Base-by-base conservation (phyloP, 306 rosid genomes). In the Ceratonia siliqua region DNA sequence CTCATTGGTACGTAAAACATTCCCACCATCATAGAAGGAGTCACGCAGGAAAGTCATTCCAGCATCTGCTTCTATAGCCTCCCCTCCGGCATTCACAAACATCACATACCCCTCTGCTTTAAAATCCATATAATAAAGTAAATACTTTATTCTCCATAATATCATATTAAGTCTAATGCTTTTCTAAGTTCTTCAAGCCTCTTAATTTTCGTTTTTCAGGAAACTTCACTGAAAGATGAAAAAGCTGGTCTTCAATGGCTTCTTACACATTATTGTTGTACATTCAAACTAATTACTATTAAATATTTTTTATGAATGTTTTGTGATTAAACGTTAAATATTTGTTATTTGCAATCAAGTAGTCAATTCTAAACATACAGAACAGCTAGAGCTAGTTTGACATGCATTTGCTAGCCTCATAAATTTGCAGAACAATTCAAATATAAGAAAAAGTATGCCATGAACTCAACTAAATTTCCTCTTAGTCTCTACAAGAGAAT, bases 71-170 rank as follows among this genome's bases (percentile, higher is more conserved):
- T 82, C 92, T 15, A 74, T 55, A 46, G 75, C 89, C 72, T 89
- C 96, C 69, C 89, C 91, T 72, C 97, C 97, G 20, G 96, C 90
- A 65, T 92, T 89, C 58, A 92, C 86, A 77, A 92, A 89, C 89
- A 92, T 77, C 73, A 88, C 81, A 72, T 66, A 86, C 58, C 85
- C 92, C 18, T 79, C 97, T 92, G 89, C 79, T 84, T 79, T 81
- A 68, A 74, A 58, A 38, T 30, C 58, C 57, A 67, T 25, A 38
- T 13, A 61, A 25, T 71, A 54, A 64, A 61, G 53, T 71, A 49
- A 67, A 55, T 43, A 66, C 52, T 78, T 70, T 41, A 77, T 70
- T 68, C 39, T 68, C 61, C 35, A 59, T 27, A 27, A 11, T 6
- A 74, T 32, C 55, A 11, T 62, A 15, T 1, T 1, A 80, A 72